Evolutionary conservation across 2,329 filamentous ascomycete genomes (phyloP).

Genomic region (Colletotrichum cordylinicola): DNA sequence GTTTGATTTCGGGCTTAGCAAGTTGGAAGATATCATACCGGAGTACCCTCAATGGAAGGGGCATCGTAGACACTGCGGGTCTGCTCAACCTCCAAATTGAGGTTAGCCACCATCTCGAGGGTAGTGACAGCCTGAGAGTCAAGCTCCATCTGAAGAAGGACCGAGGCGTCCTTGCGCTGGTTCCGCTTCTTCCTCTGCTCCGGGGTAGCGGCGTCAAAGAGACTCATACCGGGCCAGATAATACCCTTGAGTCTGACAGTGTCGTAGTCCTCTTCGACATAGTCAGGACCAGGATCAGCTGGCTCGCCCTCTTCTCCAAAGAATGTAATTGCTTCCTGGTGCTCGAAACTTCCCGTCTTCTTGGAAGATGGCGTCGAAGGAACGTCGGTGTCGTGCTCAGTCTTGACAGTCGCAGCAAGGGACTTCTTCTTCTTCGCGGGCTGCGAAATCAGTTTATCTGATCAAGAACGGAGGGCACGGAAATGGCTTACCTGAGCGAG

Average conservation of each 20-base stretch:
- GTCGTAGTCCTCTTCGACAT: constrained; percentile 1
- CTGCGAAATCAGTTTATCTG: background rate
- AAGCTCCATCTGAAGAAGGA: constrained; percentile 69
- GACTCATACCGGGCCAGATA: constrained; percentile 78
- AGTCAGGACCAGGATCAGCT: background rate
- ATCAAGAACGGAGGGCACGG: background rate
- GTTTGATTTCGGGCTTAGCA: background rate
- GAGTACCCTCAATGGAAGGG: constrained; percentile 57
- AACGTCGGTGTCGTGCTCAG: background rate
- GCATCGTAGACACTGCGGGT: constrained; percentile 65
- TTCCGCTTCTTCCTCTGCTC: constrained; percentile 78
- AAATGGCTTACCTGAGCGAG: background rate
- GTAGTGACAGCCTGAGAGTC: constrained; percentile 69
- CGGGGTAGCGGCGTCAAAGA: constrained; percentile 81
- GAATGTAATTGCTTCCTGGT: constrained; percentile 16
- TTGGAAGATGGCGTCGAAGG: background rate
- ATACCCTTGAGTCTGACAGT: constrained; percentile 64
- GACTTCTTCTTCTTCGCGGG: constrained; percentile 12
- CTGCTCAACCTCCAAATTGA: constrained; percentile 54
- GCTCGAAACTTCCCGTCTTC: background rate
- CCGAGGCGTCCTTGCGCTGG: constrained; percentile 77
- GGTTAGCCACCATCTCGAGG: constrained; percentile 68
- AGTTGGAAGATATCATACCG: constrained; percentile 42
- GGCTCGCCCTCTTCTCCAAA: background rate
- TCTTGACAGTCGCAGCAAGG: background rate